phyloP scores from a whole-genome alignment of 768 basidiomycete species.

The Sporobolomyces roseus region DNA sequence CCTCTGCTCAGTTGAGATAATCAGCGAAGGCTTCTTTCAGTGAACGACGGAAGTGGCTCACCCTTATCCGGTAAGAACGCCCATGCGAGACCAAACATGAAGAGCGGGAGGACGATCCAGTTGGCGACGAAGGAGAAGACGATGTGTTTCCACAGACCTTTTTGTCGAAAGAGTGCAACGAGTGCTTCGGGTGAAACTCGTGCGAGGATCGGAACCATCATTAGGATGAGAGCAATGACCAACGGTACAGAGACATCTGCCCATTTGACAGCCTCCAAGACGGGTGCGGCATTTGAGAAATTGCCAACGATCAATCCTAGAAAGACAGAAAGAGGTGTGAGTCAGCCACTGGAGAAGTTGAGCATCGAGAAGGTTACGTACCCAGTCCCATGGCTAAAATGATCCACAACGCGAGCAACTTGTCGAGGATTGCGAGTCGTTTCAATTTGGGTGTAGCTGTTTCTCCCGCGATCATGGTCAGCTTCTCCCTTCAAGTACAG shows the following conservation, averaged over 20 bases:
- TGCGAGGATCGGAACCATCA: slow-evolving; percentile 75
- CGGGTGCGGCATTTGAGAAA: slow-evolving; percentile 57
- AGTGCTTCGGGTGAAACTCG: slow-evolving; percentile 69
- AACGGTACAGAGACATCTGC: slow-evolving; percentile 72
- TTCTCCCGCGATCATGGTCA: too few relatives aligned
- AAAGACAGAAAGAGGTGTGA: too few relatives aligned
- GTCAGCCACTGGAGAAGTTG: too few relatives aligned
- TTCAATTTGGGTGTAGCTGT: slow-evolving; percentile 6
- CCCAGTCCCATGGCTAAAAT: slow-evolving; percentile 71
- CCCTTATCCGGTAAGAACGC: slow-evolving; percentile 67
- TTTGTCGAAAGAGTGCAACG: slow-evolving; percentile 57
- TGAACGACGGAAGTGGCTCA: not conserved
- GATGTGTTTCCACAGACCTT: slow-evolving; percentile 64
- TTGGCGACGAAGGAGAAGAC: slow-evolving; percentile 60
- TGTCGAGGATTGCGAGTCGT: slow-evolving; percentile 15
- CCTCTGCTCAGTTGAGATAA: slow-evolving; percentile 44
- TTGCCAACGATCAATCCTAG: slow-evolving; percentile 72
- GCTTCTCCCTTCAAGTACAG: too few relatives aligned
- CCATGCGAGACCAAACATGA: slow-evolving; percentile 83
- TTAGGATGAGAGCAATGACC: slow-evolving; percentile 72
- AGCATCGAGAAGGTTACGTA: too few relatives aligned
- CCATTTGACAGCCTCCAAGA: slow-evolving; percentile 63
- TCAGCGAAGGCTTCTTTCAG: not conserved
- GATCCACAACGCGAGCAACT: slow-evolving; percentile 49
- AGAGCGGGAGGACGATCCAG: slow-evolving; percentile 72